Conservation (phyloP, 495 filamentous ascomycete genomes). For the Immersiella caudata region DNA sequence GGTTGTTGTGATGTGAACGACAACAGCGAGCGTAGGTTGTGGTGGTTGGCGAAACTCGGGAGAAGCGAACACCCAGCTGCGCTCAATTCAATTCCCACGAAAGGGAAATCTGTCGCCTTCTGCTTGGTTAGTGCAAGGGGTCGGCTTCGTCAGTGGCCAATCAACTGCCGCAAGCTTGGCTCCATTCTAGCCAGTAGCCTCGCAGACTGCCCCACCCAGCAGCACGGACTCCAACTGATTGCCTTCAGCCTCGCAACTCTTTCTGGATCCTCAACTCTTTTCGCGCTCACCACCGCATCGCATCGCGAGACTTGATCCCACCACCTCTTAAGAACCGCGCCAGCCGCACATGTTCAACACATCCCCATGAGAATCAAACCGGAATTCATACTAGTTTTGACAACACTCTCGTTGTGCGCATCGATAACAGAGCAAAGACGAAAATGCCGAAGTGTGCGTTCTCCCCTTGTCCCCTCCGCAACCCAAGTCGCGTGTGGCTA, state of each 20-base stretch:
- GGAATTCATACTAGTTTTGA: background rate
- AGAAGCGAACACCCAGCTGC: constrained; percentile 13
- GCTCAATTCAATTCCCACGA: constrained; percentile 6
- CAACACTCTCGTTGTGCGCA: no score
- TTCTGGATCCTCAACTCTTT: constrained; percentile 14
- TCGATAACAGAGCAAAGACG: no score
- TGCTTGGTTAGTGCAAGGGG: constrained; percentile 27
- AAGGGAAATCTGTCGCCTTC: constrained; percentile 42
- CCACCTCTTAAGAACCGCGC: background rate
- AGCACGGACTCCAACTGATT: constrained; percentile 13
- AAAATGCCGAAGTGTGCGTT: constrained; percentile 52
- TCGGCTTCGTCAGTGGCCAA: constrained; percentile 24
- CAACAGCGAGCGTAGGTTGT: constrained; percentile 4
- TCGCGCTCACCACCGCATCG: constrained; percentile 4
- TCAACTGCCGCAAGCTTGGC: constrained; percentile 15
- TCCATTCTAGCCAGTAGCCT: constrained; percentile 18
- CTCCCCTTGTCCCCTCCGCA: constrained; percentile 9
- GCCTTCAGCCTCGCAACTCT: constrained; percentile 35
- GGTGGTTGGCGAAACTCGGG: constrained; percentile 13
- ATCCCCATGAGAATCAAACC: background rate
- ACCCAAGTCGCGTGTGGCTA: constrained; percentile 15
- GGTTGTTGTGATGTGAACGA: constrained; percentile 19
- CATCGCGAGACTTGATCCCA: constrained; percentile 6
- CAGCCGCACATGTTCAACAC: background rate
- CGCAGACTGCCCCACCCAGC: constrained; percentile 16